A percentile compares a stretch with the other conserved stretches of the same genome.
These are phyloP conservation scores for Elaeagnus macrophylla DNA, from an alignment of 306 rosid genomes.

Conservation along the genomic window DNA sequence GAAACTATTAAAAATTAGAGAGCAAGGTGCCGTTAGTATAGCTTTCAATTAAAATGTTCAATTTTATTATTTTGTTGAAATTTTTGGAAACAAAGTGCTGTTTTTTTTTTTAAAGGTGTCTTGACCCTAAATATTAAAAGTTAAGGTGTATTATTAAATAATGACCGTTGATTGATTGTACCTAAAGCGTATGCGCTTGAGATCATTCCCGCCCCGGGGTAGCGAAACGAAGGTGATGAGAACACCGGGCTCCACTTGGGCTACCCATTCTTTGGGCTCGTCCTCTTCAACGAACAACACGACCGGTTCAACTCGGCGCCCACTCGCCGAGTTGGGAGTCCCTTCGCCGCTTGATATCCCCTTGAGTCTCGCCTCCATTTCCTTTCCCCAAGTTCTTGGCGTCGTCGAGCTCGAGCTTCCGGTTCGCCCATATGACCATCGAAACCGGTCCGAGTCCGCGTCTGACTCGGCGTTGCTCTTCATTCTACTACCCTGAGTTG, in stretches of 20 bases:
- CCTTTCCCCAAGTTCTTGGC: no score
- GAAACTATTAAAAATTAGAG: no score
- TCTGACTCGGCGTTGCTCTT: constrained; percentile 64
- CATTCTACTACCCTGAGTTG: constrained; percentile 23
- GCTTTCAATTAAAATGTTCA: no score
- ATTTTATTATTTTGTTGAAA: no score
- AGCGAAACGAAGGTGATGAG: constrained; percentile 91
- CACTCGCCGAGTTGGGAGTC: constrained; percentile 84
- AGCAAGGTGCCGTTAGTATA: no score
- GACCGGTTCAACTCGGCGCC: constrained; percentile 43
- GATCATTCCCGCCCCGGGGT: constrained; percentile 92
- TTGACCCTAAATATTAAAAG: no score
- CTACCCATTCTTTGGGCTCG: constrained; percentile 91
- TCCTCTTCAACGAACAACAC: constrained; percentile 87
- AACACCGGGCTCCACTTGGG: constrained; percentile 98
- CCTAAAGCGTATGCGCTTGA: constrained; percentile 95
- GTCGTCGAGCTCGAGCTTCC: constrained; percentile 82
- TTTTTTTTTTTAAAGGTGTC: no score
- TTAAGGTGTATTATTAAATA: constrained; percentile 20
- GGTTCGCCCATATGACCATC: constrained; percentile 55
- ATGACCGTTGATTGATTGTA: constrained; percentile 25
- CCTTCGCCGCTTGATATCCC: constrained; percentile 87
- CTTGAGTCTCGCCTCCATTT: constrained; percentile 42
- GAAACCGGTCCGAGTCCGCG: constrained; percentile 69
- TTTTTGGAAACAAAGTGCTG: no score